Evolutionary conservation across 179 eudicot species (phyloP), one percentile per base, ranked within the genome.

Genomic region (Sideroxylon spinosum): DNA sequence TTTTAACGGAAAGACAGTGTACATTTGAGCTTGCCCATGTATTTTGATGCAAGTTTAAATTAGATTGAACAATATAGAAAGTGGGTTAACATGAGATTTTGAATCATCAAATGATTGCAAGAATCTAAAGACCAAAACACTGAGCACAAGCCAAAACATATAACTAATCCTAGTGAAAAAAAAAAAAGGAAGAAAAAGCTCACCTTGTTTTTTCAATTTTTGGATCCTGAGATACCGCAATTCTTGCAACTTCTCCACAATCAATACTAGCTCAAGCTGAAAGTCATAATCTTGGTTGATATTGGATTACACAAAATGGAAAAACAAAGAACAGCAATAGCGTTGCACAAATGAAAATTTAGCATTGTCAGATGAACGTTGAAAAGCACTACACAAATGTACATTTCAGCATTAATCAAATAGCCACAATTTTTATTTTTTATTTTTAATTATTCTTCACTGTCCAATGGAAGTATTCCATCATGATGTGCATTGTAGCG

Each of bases 201-300:
- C 81, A 87, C 99, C 99, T 92, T 95, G 99, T 79, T 92, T 95
- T 85, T 90, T 95, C 89, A 95, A 71, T 84, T 92, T 93, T 76
- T 95, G 90, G 78, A 95, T 86, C 87, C 99, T 90, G 78, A 95
- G 84, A 46, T 98, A 86, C 55, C 98, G 92, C 82, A 95, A 81
- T 68, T 95, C 98, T 90, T 95, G 97, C 86, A 95, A 84, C 87
- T 91, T 95, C 86, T 95, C 99, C 74, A 95, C 98, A 65, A 88
- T 92, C 88, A 93, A 81, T 50, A 91, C 93, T 83, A 90, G 89
- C 91, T 95, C 99, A 82, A 93, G 94, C 99, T 95, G 93, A 67
- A 89, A 86, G 75, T 9, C 7, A 16, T 48, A 86, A 55, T 66
- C 9, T 50, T 8, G 19, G 52, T 53, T 44, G 49, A 16, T 68